Evolutionary conservation across 1,284 basidiomycete genomes (phyloP).

Genomic region (Fomes fomentarius): DNA sequence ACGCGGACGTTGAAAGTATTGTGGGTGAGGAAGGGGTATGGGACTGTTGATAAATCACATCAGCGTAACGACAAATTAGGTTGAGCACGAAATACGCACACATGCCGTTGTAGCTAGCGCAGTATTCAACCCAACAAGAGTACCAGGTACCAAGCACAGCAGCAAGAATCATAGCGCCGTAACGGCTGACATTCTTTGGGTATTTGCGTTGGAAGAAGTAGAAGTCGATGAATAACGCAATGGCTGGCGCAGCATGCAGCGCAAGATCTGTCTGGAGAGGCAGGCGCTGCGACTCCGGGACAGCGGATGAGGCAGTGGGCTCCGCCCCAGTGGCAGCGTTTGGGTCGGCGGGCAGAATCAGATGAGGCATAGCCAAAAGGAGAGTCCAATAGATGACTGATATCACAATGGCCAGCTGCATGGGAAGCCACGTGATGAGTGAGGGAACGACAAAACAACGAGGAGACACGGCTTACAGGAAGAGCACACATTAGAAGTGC

Average conservation of each 20-base stretch:
- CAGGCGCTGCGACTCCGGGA: slow-evolving; percentile 47
- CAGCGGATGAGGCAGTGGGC: slow-evolving; percentile 40
- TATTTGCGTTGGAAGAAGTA: slow-evolving; percentile 69
- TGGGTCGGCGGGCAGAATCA: slow-evolving; percentile 44
- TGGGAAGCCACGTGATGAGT: too few species aligned
- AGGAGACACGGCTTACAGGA: slow-evolving; percentile 46
- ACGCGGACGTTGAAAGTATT: slow-evolving; percentile 55
- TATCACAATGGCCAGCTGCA: slow-evolving; percentile 66
- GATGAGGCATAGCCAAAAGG: slow-evolving; percentile 50
- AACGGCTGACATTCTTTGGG: slow-evolving; percentile 43
- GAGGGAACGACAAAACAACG: slow-evolving; percentile 1
- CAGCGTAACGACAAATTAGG: too few species aligned
- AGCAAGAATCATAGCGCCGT: slow-evolving; percentile 49
- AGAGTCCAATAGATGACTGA: slow-evolving; percentile 77
- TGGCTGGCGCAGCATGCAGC: slow-evolving; percentile 68
- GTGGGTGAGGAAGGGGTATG: slow-evolving; percentile 80
- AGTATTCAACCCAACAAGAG: slow-evolving; percentile 69
- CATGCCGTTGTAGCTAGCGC: slow-evolving; percentile 59
- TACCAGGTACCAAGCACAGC: slow-evolving; percentile 56
- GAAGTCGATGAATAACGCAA: slow-evolving; percentile 71
- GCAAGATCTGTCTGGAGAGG: slow-evolving; percentile 67
- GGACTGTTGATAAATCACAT: slow-evolving; percentile 48
- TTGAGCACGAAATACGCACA: slow-evolving; percentile 51
- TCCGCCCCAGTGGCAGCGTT: slow-evolving; percentile 33
- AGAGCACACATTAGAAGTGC: slow-evolving; percentile 61